These are phyloP conservation scores for Entonaema liquescens DNA, from an alignment of 495 filamentous ascomycete genomes.

Conservation along the genomic window DNA sequence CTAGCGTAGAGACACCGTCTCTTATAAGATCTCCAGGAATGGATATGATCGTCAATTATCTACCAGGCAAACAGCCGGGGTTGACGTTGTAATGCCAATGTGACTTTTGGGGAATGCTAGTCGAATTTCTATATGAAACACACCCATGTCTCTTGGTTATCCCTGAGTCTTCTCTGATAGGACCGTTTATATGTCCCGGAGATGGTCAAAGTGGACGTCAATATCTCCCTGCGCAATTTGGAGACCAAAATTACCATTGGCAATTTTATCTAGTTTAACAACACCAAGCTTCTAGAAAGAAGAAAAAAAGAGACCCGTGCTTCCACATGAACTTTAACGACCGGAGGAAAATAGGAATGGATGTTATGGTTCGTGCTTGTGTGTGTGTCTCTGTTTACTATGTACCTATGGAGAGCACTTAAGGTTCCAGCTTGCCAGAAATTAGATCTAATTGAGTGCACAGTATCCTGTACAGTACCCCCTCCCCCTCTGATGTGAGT, in stretches of 20 bases:
- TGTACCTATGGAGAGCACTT: background rate
- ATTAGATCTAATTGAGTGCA: background rate
- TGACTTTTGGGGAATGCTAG: constrained; percentile 42
- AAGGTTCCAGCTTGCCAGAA: background rate
- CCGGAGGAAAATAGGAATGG: background rate
- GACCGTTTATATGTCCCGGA: constrained; percentile 27
- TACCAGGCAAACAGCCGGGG: constrained; percentile 30
- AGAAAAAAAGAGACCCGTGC: constrained; percentile 24
- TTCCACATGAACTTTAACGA: constrained; percentile 8
- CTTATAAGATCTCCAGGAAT: constrained; percentile 24
- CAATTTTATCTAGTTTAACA: constrained; percentile 33
- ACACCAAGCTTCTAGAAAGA: constrained; percentile 40
- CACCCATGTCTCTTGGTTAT: constrained; percentile 43
- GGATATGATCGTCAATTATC: constrained; percentile 38
- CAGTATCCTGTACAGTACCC: background rate
- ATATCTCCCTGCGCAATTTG: constrained; percentile 48
- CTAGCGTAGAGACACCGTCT: constrained; percentile 37
- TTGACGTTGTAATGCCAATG: constrained; percentile 40
- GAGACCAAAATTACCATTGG: constrained; percentile 32
- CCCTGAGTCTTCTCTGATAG: constrained; percentile 30
- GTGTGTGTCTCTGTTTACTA: background rate
- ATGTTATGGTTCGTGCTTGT: background rate
- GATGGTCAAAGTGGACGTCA: constrained; percentile 37
- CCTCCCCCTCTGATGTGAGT: too few relatives aligned
- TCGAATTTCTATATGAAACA: constrained; percentile 46